Evolutionary conservation across 345 rosid species (phyloP).

Genomic region (Corchorus capsularis): DNA sequence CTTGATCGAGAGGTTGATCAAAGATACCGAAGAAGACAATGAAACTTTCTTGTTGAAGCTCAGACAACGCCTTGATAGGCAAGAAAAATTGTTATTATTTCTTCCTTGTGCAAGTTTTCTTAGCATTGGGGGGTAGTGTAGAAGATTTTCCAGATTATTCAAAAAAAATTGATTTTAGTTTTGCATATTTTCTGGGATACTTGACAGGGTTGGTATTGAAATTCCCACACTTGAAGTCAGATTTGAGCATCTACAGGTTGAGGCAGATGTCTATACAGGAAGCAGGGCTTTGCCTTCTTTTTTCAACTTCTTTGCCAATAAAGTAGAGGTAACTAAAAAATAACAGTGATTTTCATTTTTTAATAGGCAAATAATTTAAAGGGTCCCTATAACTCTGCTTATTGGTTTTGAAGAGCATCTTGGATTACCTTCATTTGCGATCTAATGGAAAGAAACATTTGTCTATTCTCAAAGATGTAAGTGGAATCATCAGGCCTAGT

Average conservation of each 20-base stretch:
- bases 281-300: slow-evolving; percentile 43
- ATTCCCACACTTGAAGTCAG: slow-evolving; percentile 50
- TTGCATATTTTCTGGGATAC: background rate
- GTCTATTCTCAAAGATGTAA: slow-evolving; percentile 53
- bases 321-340: slow-evolving; percentile 27
- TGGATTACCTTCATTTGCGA: slow-evolving; percentile 30
- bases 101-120: background rate
- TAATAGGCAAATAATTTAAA: too few relatives aligned
- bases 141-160: background rate
- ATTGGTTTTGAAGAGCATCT: slow-evolving; percentile 24
- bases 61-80: slow-evolving; percentile 45
- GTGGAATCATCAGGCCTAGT: slow-evolving; percentile 71
- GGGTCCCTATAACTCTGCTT: too few relatives aligned
- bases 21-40: slow-evolving; percentile 30
- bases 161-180: background rate
- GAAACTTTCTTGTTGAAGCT: slow-evolving; percentile 42
- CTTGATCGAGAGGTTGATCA: slow-evolving; percentile 37
- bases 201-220: slow-evolving; percentile 39
- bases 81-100: background rate
- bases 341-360: background rate
- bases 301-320: slow-evolving; percentile 27
- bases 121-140: background rate
- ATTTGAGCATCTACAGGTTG: slow-evolving; percentile 40
- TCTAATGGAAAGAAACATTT: slow-evolving; percentile 40
- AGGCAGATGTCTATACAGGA: slow-evolving; percentile 33